Evolutionary conservation across 441 rosid species (phyloP), one percentile per base, ranked within the genome.

Genomic region (Gossypium gossypioides): DNA sequence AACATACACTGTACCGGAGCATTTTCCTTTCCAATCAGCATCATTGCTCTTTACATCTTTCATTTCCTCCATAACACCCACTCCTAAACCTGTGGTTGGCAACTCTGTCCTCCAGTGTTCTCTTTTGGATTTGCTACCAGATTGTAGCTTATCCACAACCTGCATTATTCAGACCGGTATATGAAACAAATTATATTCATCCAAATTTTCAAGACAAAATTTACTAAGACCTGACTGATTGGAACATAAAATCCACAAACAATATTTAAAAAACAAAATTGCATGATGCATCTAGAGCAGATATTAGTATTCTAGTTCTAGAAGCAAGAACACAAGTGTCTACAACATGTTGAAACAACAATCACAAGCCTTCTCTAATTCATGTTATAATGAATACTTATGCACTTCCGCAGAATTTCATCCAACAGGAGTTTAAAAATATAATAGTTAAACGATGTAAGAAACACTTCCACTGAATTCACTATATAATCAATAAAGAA

Each of bases 1-100:
- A 70, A 94, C 99, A 78, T 92, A 92, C 99, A 95, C 96, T 84
- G 98, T 87, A 88, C 98, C 98, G 64, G 99, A 95, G 77, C 99
- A 95, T 88, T 89, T 95, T 73, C 98, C 99, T 82, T 87, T 89
- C 99, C 99, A 95, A 75, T 6, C 79, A 52, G 57, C 89, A 82
- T 95, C 97, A 50, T 86, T 95, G 51, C 72, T 78, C 75, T 95
- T 95, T 58, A 86, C 90, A 76, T 75, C 88, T 72, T 84, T 89
- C 99, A 95, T 78, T 81, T 82, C 80, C 76, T 84, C 90, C 7
- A 91, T 52, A 67, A 87, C 87, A 37, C 81, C 81, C 27, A 46
- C 74, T 72, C 99, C 98, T 73, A 91, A 72, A 63, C 98, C 96
- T 65, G 76, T 84, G 24, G 29, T 69, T 24, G 98, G 99, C 81